Base-by-base conservation (phyloP, 176 grass and related monocot species). In the Oryza brachyantha region DNA sequence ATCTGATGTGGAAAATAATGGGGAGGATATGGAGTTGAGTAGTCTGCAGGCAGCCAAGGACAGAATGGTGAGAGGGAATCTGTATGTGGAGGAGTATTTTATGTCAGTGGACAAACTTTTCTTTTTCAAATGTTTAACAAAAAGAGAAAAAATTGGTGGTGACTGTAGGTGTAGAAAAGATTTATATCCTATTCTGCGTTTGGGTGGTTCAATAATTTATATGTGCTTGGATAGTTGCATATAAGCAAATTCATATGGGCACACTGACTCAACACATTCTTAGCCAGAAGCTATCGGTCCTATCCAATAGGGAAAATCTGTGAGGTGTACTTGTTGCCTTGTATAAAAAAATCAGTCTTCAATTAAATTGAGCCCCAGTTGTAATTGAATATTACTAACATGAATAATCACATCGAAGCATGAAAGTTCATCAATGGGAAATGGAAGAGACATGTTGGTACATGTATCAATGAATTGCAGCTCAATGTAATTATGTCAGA, bases 171-270 rank as follows among this genome's bases (percentile, higher is more conserved):
- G 10, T 65, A 65, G 5, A 19, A 65, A 72, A 85, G 3, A 35
- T 74, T 41, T 68, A 38, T 28, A 38, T 78, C 79, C 5, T 13
- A 41, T 40, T 66, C 25, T 79, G 19, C 42, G 72, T 64, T 64
- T 71, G 25, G 62, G 19, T 12, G 12, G 38, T 31, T 74, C 45
- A 78, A 65, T 27, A 42, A 73, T 17, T 64, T 3, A 17, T 3
- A 41, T 65, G 17, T 55, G 31, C n/a, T n/a, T n/a, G n/a, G n/a
- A n/a, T n/a, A n/a, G n/a, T n/a, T n/a, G n/a, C n/a, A n/a, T n/a
- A n/a, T n/a, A n/a, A n/a, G n/a, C n/a, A n/a, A n/a, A n/a, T n/a
- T n/a, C 17, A n/a, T 38, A 2, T 11, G 25, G 24, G 43, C 22
- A 37, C 72, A 31, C 70, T n/a, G n/a, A n/a, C 26, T 42, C 10